These are phyloP conservation scores for Aureoboletus auriporus DNA, from an alignment of 768 basidiomycete species.

Conservation along the genomic window DNA sequence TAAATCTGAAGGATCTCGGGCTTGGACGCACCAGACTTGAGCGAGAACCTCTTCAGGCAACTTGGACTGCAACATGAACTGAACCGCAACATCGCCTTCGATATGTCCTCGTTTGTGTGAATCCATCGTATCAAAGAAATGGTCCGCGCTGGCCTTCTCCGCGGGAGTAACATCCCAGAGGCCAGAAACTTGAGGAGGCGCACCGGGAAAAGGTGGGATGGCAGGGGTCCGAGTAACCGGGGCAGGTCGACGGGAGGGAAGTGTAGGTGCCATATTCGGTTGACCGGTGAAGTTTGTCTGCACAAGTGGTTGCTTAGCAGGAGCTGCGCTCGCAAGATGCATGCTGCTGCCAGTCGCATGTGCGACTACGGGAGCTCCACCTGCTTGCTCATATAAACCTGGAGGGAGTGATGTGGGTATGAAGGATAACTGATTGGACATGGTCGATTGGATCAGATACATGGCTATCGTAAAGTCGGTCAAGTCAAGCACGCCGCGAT, in stretches of 20 bases:
- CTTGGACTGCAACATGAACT: constrained; percentile 91
- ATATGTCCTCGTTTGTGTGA: constrained; percentile 69
- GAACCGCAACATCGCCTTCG: constrained; percentile 91
- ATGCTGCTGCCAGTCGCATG: constrained; percentile 61
- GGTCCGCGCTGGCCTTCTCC: constrained; percentile 77
- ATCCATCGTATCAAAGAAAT: constrained; percentile 82
- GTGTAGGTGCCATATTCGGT: constrained; percentile 20
- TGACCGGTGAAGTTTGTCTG: constrained; percentile 49
- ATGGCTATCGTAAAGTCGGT: constrained; percentile 94
- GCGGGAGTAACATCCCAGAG: constrained; percentile 81
- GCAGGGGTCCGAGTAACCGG: constrained; percentile 17
- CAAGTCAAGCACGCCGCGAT: constrained; percentile 82
- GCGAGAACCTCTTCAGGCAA: constrained; percentile 82
- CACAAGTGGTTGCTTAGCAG: constrained; percentile 62
- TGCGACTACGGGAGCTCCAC: constrained; percentile 37
- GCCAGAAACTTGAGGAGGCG: constrained; percentile 21
- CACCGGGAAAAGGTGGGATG: constrained; percentile 28
- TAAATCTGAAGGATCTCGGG: not conserved
- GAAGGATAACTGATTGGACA: constrained; percentile 71
- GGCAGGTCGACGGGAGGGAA: constrained; percentile 20
- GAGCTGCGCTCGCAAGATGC: constrained; percentile 49
- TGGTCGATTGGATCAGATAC: constrained; percentile 92
- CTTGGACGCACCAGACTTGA: constrained; percentile 71
- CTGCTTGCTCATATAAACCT: constrained; percentile 81
- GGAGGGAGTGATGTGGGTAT: constrained; percentile 77